A percentile compares a stretch with the other conserved stretches of the same genome.
These are phyloP conservation scores for Aureobasidium lini DNA, from an alignment of 2,329 filamentous ascomycete species.

Conservation along the genomic window DNA sequence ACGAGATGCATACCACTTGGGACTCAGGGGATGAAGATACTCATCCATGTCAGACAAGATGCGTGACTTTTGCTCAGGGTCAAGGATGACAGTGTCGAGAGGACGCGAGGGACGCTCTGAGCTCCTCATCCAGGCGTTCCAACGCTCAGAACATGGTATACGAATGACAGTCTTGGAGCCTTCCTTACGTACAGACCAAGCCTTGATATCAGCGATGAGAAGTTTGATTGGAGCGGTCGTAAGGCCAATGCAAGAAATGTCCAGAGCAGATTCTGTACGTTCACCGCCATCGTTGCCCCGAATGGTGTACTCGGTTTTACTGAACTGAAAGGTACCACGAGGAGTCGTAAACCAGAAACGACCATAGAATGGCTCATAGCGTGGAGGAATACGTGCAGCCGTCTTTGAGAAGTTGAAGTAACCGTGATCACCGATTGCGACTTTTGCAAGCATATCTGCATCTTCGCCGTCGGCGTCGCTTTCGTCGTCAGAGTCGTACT, in stretches of 20 bases:
- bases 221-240: slow-evolving; percentile 42
- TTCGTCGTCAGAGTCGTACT: slow-evolving; percentile 28
- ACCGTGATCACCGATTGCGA: slow-evolving; percentile 32
- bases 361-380: slow-evolving; percentile 44
- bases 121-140: slow-evolving; percentile 35
- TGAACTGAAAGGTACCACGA: slow-evolving; percentile 23
- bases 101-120: slow-evolving; percentile 56
- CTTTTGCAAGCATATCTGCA: slow-evolving; percentile 13
- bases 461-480: slow-evolving; percentile 26
- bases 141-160: slow-evolving; percentile 31
- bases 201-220: slow-evolving; percentile 38
- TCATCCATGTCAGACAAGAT: slow-evolving; percentile 69
- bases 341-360: slow-evolving; percentile 31
- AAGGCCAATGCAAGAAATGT: slow-evolving; percentile 41
- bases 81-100: slow-evolving; percentile 69
- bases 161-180: slow-evolving; percentile 39
- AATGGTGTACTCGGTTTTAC: not conserved
- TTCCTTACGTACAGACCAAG: slow-evolving; percentile 36
- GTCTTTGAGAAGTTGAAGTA: slow-evolving; percentile 46
- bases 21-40: slow-evolving; percentile 63
- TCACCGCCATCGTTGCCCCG: not conserved
- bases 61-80: slow-evolving; percentile 56
- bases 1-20: slow-evolving; percentile 74
- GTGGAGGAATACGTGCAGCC: slow-evolving; percentile 40
- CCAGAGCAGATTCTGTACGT: slow-evolving; percentile 21